These are phyloP conservation scores for Solanum neorickii DNA, from an alignment of 257 asterid genomes.

Conservation along the genomic window DNA sequence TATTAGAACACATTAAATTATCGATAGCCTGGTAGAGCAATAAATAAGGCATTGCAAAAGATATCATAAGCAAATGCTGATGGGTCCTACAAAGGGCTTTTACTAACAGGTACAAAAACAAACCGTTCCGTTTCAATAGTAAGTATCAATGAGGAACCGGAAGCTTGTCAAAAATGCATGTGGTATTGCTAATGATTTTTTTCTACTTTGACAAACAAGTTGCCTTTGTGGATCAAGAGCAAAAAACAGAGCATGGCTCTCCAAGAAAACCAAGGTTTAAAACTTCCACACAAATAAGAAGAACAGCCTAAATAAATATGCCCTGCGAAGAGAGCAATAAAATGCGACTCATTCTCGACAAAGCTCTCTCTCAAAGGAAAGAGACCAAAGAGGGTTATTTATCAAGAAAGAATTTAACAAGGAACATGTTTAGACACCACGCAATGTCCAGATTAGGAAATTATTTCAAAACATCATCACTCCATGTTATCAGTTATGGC, in stretches of 20 bases:
- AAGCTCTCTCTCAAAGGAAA: not conserved
- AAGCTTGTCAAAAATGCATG: not conserved
- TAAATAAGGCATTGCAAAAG: not conserved
- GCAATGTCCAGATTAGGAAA: not conserved
- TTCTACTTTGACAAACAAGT: not conserved
- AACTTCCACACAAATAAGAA: not conserved
- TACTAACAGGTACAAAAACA: not conserved
- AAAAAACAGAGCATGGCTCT: not conserved
- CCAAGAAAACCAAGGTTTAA: not conserved
- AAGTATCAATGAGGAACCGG: not conserved
- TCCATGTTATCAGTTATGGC: not conserved
- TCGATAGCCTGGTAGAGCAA: slow-evolving; percentile 9
- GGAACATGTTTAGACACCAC: not conserved
- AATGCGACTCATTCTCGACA: not conserved
- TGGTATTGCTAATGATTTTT: not conserved
- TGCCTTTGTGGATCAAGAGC: not conserved
- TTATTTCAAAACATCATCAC: not conserved
- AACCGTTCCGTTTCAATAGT: not conserved
- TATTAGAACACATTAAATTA: slow-evolving; percentile 1
- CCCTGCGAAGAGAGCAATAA: not conserved
- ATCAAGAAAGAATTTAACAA: not conserved
- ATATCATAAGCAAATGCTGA: not conserved
- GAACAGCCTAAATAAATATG: not conserved
- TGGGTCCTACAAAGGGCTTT: not conserved
- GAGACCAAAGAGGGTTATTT: not conserved